Base-by-base conservation (phyloP, 805 yeast species). In the Middelhovenomyces tepae region DNA sequence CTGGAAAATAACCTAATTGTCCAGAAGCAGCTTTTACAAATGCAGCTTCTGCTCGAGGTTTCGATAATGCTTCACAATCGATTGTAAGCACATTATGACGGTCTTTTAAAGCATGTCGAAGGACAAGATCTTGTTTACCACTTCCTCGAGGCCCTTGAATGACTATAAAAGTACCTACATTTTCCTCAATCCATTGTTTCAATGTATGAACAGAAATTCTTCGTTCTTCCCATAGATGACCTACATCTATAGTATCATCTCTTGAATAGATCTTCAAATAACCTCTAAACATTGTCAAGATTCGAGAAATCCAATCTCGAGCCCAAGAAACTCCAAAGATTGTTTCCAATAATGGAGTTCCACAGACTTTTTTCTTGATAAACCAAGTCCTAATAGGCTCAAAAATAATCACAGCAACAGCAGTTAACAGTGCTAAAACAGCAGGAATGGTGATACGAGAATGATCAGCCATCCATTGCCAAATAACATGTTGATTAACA, bases 91-190 rank as follows among this genome's bases (percentile, higher is more conserved):
- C 69, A 40, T 78, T 77, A 1, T 66, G 64, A 32, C 86, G 71
- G 18, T 65, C 73, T 30, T 65, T 59, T 28, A 84, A 62, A 1
- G 80, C 76, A 47, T 78, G 74, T 27, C 75, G 75, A 50, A 78
- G 58, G 4, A 89, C 86, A 39, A 85, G 60, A 39, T 77, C 89
- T 39, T 76, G 71, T 48, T 91, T 89, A 15, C 97, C 98, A n/a
- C 94, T 76, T 4, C 98, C 98, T 43, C 84, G 70, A 4, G 98
- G 97, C 8, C 98, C 98, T 41, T 78, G 73, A 2, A 91, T 76
- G 3, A 91, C 74, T 16, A 89, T 86, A 51, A 86, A 91, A 1
- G 96, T 84, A 53, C 81, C 78, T n/a, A 77, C 75, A 41, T 86
- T 87, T 54, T 91, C 98, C 37, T 75, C 76, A 4, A 91, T 61